phyloP scores from a whole-genome alignment of 179 eudicot genomes.

The Nepenthes alata region DNA sequence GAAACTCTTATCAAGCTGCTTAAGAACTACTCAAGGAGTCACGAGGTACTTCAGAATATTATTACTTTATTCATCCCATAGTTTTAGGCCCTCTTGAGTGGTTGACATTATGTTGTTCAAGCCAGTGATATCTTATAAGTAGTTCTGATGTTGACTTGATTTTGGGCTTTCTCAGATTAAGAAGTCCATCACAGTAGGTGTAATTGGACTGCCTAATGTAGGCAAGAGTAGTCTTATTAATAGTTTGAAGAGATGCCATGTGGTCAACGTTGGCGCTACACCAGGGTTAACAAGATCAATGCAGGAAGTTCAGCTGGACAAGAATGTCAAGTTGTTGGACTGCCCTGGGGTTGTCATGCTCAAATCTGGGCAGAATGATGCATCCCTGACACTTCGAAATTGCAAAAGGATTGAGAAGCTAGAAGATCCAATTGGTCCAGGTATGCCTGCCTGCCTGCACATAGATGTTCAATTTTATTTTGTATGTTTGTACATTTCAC shows the following conservation, averaged over 20 bases:
- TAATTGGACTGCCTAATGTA: conserved; percentile 91
- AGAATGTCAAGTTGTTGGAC: conserved; percentile 79
- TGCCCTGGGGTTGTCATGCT: conserved; percentile 99
- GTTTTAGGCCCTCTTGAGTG: not conserved
- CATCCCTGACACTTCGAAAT: conserved; percentile 72
- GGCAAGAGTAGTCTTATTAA: conserved; percentile 98
- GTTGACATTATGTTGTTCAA: not conserved
- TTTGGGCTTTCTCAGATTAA: conserved; percentile 44
- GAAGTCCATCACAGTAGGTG: conserved; percentile 82
- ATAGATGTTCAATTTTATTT: not conserved
- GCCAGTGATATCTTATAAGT: not conserved
- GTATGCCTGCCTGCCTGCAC: conserved; percentile 20
- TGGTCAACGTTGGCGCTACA: conserved; percentile 83
- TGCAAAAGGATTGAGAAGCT: conserved; percentile 91
- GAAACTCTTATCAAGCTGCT: conserved; percentile 80
- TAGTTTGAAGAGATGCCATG: conserved; percentile 91
- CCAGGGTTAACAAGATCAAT: conserved; percentile 91
- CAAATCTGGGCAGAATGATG: conserved; percentile 55
- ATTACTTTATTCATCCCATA: not conserved
- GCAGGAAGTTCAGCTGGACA: conserved; percentile 96
- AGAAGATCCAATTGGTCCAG: conserved; percentile 78
- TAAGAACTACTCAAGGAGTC: conserved; percentile 92
- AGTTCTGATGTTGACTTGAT: not conserved
- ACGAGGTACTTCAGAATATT: conserved; percentile 38
- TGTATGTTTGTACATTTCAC: no score